phyloP scores from a whole-genome alignment of 176 grass and related monocot species.

The Triticum urartu region DNA sequence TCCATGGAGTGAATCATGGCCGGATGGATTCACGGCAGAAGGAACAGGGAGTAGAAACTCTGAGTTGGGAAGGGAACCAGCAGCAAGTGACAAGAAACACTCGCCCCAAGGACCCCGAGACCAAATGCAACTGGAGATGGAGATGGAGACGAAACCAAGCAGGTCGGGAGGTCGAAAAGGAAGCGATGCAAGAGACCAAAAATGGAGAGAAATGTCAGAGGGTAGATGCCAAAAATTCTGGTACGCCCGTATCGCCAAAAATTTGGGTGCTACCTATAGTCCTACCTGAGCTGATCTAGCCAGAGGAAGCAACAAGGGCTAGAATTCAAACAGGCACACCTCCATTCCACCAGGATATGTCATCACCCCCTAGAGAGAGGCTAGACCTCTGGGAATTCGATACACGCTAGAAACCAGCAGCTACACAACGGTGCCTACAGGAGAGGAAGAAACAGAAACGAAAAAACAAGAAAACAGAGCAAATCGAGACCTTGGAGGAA shows the following conservation, averaged over 20 bases:
- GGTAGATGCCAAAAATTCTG: constrained; percentile 22
- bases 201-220: constrained; percentile 14
- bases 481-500: constrained; percentile 12
- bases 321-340: constrained; percentile 2
- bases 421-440: constrained; percentile 17
- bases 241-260: not conserved
- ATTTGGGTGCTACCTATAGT: not conserved
- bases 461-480: not conserved
- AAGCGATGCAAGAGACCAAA: constrained; percentile 27
- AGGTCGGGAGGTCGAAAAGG: not conserved
- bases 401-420: constrained; percentile 17
- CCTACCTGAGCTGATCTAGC: not conserved
- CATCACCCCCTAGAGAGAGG: not conserved
- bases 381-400: not conserved
- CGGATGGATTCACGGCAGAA: not conserved
- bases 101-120: not conserved
- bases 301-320: constrained; percentile 30
- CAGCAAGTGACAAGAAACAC: constrained; percentile 35
- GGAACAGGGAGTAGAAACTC: constrained; percentile 10
- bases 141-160: constrained; percentile 21
- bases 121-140: not conserved
- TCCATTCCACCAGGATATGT: constrained; percentile 42
- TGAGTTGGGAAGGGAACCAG: constrained; percentile 18
- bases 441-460: not conserved
- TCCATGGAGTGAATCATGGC: constrained; percentile 4